Conservation (phyloP, 805 yeast genomes). For the Hanseniaspora thailandica region DNA sequence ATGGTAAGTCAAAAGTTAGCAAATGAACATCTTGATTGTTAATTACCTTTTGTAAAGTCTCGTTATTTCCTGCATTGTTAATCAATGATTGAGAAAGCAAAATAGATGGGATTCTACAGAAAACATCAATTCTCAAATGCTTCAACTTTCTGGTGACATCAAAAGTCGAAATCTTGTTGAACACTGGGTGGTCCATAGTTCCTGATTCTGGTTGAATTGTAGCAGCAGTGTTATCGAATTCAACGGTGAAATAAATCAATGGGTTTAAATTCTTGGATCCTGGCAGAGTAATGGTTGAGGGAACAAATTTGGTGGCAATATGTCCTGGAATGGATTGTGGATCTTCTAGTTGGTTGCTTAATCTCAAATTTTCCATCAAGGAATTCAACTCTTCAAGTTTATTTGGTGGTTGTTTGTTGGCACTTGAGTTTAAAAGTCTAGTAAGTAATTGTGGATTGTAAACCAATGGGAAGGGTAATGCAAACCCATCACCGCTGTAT, state of each 20-base stretch:
- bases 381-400: slow-evolving; percentile 23
- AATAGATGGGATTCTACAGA: slow-evolving; percentile 62
- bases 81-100: slow-evolving; percentile 37
- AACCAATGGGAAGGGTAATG: slow-evolving; percentile 58
- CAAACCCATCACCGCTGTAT: slow-evolving; percentile 55
- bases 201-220: slow-evolving; percentile 80
- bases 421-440: slow-evolving; percentile 46
- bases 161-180: slow-evolving; percentile 82
- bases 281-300: slow-evolving; percentile 46
- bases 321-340: slow-evolving; percentile 23
- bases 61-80: slow-evolving; percentile 25
- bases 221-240: slow-evolving; percentile 88
- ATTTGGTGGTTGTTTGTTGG: slow-evolving; percentile 10
- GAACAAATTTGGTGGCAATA: slow-evolving; percentile 30
- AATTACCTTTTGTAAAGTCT: slow-evolving; percentile 29
- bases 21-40: slow-evolving; percentile 57
- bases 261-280: slow-evolving; percentile 47
- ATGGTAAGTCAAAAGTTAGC: slow-evolving; percentile 56
- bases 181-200: slow-evolving; percentile 61
- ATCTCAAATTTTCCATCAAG: slow-evolving; percentile 14
- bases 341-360: slow-evolving; percentile 16
- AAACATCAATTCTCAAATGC: slow-evolving; percentile 62
- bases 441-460: slow-evolving; percentile 51
- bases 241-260: slow-evolving; percentile 74
- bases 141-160: slow-evolving; percentile 63